Evolutionary conservation across 176 grass and related monocot genomes (phyloP), one percentile per base, ranked within the genome.

Genomic region (Miscanthus lutarioriparius): DNA sequence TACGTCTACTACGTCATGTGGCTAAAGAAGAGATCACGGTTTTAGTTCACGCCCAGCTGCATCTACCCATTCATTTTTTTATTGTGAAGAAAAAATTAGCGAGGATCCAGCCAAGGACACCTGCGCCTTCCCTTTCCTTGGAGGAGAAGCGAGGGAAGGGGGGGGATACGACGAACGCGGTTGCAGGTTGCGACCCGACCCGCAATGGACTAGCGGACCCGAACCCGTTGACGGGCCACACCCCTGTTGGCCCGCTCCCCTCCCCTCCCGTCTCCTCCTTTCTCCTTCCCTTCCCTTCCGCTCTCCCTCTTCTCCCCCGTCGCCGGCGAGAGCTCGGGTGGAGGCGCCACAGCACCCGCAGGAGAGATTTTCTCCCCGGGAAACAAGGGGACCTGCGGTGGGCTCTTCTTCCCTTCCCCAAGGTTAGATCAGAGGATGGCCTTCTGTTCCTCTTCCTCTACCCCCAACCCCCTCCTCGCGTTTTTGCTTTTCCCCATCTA

Each of bases 381-480:
- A 37, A 39, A 19, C 1, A 74, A 43, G 5, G 32, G 51, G 41
- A 6, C 72, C 64, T 48, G 51, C 11, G 61, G 35, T 39, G 37
- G 25, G 6, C 64, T 28, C 20, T 36, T 78, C 13, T 7, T 59
- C 8, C 20, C 20, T 47, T 36, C 25, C 22, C 54, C 30, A 72
- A 90, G 83, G 83, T 86, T n/a, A 90, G 84, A 86, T 90, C 84
- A 83, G 88, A 71, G 14, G 78, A 64, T 6, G 37, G 37, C 16
- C 10, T 51, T n/a, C 77, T 39, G 68, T 65, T 56, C 16, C 22
- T 28, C 13, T 44, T 2, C 41, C 14, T 64, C 10, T 3, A 23
- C n/a, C 17, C 23, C 2, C 2, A 5, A 30, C 63, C 25, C 13
- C 30, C 64, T 15, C 17, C 22, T 67, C 19, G 22, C 51, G 3